A percentile compares a stretch with the other conserved stretches of the same genome.
Conservation (phyloP, 1,284 basidiomycete genomes). For the Microbotryum violaceum region DNA sequence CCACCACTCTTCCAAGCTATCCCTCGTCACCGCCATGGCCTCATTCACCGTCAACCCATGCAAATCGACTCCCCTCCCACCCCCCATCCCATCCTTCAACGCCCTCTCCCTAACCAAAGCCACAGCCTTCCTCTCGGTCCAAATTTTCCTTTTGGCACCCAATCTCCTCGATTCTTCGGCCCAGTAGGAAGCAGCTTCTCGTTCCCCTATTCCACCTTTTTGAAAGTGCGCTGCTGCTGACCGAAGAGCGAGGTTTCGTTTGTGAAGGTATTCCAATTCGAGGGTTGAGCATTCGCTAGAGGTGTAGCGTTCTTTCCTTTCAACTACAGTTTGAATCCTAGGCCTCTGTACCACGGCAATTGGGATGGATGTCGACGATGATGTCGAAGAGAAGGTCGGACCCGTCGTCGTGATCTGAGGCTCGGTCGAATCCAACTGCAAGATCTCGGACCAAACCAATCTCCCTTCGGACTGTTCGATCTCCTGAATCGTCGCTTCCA, state of each 20-base stretch:
- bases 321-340: neutral
- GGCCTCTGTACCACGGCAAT: neutral
- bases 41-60: conserved; percentile 41
- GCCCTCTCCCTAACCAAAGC: conserved; percentile 38
- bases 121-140: conserved; percentile 38
- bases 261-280: conserved; percentile 35
- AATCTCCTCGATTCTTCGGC: conserved; percentile 40
- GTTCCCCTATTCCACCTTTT: conserved; percentile 18
- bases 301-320: neutral
- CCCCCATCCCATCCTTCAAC: neutral
- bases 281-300: conserved; percentile 10
- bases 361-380: neutral
- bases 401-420: too few relatives aligned
- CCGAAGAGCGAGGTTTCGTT: conserved; percentile 38
- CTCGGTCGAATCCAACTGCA: neutral
- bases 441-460: conserved; percentile 15
- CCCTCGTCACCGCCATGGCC: conserved; percentile 38
- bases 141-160: conserved; percentile 38
- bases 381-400: too few relatives aligned
- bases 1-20: conserved; percentile 38
- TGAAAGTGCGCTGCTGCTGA: conserved; percentile 34
- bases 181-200: conserved; percentile 33
- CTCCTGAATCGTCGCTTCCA: conserved; percentile 16
- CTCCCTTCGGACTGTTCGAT: conserved; percentile 10
- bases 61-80: conserved; percentile 34